These are phyloP conservation scores for Colletotrichum sp. DNA, from an alignment of 2,329 filamentous ascomycete genomes.

Conservation along the genomic window DNA sequence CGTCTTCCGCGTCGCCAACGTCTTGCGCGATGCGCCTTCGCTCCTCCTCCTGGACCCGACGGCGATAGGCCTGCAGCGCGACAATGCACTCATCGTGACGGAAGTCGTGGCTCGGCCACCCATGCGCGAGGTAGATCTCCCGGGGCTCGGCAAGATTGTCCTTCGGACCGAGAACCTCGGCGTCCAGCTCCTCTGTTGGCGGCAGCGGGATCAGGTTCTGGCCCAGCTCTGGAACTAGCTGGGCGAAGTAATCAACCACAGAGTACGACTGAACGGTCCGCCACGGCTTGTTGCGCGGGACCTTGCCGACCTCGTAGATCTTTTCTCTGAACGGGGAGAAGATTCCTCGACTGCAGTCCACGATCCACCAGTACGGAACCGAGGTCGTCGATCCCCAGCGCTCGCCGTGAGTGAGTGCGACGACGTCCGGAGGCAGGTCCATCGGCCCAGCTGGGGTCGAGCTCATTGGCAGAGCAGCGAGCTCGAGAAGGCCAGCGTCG, in stretches of 20 bases:
- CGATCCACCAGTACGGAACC: constrained; percentile 14
- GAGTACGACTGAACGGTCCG: neutral
- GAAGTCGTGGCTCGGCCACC: constrained; percentile 1
- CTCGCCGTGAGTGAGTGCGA: constrained; percentile 6
- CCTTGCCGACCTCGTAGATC: neutral
- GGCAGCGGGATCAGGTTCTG: neutral
- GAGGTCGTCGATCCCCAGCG: neutral
- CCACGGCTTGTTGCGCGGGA: constrained; percentile 20
- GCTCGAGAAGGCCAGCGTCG: constrained; percentile 6
- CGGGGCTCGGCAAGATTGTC: neutral
- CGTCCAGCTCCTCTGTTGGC: constrained; percentile 13
- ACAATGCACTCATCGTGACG: constrained; percentile 11
- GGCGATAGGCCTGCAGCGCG: constrained; percentile 4
- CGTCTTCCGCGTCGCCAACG: neutral
- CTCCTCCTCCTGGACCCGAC: neutral
- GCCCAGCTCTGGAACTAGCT: neutral
- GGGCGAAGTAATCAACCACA: neutral
- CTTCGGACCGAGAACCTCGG: constrained; percentile 1
- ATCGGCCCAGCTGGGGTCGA: constrained; percentile 8
- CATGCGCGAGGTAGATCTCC: neutral
- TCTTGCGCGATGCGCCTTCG: neutral
- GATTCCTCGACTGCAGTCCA: constrained; percentile 9
- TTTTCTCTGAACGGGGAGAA: constrained; percentile 4
- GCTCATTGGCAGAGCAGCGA: neutral
- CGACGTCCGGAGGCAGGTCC: constrained; percentile 5